Base-by-base conservation (phyloP, 225 moss, liverwort and hornwort species). In the Climacium dendroides region DNA sequence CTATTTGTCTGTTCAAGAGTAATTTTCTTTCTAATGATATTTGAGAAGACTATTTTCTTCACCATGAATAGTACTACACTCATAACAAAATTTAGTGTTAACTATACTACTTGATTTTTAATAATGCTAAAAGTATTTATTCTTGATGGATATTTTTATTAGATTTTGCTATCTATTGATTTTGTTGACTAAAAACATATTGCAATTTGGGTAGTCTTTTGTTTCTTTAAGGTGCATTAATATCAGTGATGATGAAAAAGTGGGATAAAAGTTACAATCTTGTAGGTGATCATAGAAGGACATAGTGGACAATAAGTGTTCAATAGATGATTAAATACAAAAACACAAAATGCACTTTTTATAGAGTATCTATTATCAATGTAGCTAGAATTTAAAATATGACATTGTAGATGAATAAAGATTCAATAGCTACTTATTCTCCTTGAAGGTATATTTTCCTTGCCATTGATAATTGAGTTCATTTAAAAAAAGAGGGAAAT, bases 261-360 rank as follows among this genome's bases (percentile, higher is more conserved):
- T 47, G 1, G 10, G 1, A 47, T 11, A 29, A 47, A 47, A 73
- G 28, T 30, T 18, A 19, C 2, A 11, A 29, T 4, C 4, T 47
- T 2, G 0, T 18, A 45, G 11, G 2, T 29, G 30, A 29, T 1
- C 5, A 1, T 71, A 1, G 5, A 43, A 43, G 3, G 28, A 16
- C 9, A 14, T 1, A 0, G 5, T 41, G 1, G 28, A 15, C 15
- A 43, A 71, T 71, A 28, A 43, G 16, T 26, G 3, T 43, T 28
- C 0, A 0, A 28, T 43, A 3, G 3, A 26, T 71, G 16, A 43
- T 15, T 71, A 70, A 15, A 26, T 2, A 70, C 3, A 45, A 1
- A 17, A 26, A 69, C 1, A 41, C 3, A 0, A 2, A 70, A 71
- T 71, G 16, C 15, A 25, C 6, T 47, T 71, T 43, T 47, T 18